A percentile compares a stretch with the other conserved stretches of the same genome.
Conservation (phyloP, 371 early-diverging fungal genomes). For the Paraphysoderma sedebokerense region DNA sequence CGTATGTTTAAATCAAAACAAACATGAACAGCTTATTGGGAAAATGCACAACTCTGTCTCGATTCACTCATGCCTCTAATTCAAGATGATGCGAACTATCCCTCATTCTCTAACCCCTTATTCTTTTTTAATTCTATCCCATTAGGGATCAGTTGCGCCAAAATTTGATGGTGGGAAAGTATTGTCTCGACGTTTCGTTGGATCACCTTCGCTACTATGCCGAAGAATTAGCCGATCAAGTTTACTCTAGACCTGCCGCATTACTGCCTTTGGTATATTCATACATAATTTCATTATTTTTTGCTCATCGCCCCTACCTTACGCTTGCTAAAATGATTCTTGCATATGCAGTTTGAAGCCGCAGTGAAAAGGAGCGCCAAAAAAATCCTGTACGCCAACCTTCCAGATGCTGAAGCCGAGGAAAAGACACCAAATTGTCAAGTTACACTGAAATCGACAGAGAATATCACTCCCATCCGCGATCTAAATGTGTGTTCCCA, state of each 20-base stretch:
- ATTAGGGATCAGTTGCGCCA: conserved; percentile 76
- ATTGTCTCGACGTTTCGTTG: conserved; percentile 68
- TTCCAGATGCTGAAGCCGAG: conserved; percentile 11
- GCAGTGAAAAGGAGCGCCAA: conserved; percentile 55
- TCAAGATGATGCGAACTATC: neutral
- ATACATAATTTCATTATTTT: neutral
- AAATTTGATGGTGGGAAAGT: conserved; percentile 52
- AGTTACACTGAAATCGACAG: conserved; percentile 61
- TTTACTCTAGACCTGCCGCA: conserved; percentile 59
- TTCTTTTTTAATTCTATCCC: neutral
- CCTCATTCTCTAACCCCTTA: neutral
- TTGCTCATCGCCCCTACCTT: neutral
- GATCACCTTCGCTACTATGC: conserved; percentile 64
- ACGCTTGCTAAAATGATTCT: neutral
- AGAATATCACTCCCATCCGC: too few relatives aligned
- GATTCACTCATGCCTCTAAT: conserved; percentile 1
- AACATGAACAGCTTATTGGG: neutral
- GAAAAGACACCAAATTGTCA: conserved; percentile 60
- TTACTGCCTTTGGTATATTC: conserved; percentile 52
- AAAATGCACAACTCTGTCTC: conserved; percentile 2
- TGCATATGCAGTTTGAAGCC: conserved; percentile 53
- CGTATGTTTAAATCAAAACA: neutral
- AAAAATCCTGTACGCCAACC: conserved; percentile 34
- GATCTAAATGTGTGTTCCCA: too few relatives aligned
- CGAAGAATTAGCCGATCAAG: conserved; percentile 57